These are phyloP conservation scores for Ziziphus jujuba DNA, from an alignment of 306 rosid species.

Conservation along the genomic window DNA sequence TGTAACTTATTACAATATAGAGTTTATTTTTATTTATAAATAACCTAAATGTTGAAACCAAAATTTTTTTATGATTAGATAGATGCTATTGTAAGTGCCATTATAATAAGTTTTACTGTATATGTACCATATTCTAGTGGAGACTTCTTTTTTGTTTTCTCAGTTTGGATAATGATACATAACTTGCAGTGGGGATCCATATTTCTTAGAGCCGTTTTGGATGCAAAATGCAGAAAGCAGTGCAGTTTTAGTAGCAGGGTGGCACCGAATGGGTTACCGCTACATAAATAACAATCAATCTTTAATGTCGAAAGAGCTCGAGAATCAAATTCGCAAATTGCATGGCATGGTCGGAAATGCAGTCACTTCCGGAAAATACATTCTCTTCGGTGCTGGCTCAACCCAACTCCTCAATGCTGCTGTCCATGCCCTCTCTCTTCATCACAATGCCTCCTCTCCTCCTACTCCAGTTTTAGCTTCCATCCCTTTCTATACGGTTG, in stretches of 20 bases:
- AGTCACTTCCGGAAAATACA: slow-evolving; percentile 34
- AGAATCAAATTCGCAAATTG: slow-evolving; percentile 16
- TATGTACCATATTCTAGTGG: too few species aligned
- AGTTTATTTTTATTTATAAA: too few species aligned
- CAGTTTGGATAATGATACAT: neutral
- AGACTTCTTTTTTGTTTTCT: too few species aligned
- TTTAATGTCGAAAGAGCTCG: slow-evolving; percentile 34
- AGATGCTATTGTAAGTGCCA: too few species aligned
- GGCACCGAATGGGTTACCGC: slow-evolving; percentile 51
- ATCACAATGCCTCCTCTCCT: slow-evolving; percentile 7
- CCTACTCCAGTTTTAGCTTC: slow-evolving; percentile 11
- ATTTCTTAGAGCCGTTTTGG: slow-evolving; percentile 57
- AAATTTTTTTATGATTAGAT: too few species aligned
- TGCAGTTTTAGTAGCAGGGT: slow-evolving; percentile 42
- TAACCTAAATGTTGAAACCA: too few species aligned
- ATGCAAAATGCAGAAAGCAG: slow-evolving; percentile 34
- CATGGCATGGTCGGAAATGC: slow-evolving; percentile 45
- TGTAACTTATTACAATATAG: too few species aligned
- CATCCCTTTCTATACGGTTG: neutral
- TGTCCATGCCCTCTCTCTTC: slow-evolving; percentile 40
- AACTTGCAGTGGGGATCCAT: slow-evolving; percentile 47
- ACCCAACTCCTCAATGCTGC: slow-evolving; percentile 51
- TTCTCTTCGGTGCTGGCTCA: slow-evolving; percentile 48
- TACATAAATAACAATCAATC: slow-evolving; percentile 8
- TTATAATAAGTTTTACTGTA: too few species aligned